phyloP scores from a whole-genome alignment of 2,329 filamentous ascomycete genomes.

The Fusarium sambucinum region DNA sequence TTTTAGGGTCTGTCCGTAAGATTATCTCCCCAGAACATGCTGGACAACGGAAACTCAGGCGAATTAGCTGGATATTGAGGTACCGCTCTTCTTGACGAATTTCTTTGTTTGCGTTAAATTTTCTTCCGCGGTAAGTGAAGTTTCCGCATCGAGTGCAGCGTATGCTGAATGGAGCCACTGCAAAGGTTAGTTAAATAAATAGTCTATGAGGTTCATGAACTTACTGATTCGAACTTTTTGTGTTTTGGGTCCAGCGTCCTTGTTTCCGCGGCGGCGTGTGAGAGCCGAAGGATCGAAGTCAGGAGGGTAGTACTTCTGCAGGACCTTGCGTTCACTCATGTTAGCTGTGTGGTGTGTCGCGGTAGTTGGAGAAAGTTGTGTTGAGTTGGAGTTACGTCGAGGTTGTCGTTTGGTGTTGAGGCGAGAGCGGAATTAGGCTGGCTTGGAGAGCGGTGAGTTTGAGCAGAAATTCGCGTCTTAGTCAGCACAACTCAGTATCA shows the following conservation, averaged over 20 bases:
- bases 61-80: slow-evolving; percentile 74
- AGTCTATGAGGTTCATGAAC: not conserved
- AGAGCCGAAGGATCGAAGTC: slow-evolving; percentile 93
- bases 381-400: not conserved
- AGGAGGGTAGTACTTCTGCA: slow-evolving; percentile 74
- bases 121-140: slow-evolving; percentile 75
- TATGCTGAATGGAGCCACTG: slow-evolving; percentile 52
- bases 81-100: too few relatives aligned
- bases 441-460: not conserved
- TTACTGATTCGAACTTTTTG: slow-evolving; percentile 76
- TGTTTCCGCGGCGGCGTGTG: slow-evolving; percentile 72
- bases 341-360: slow-evolving; percentile 42
- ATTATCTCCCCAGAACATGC: slow-evolving; percentile 88
- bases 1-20: slow-evolving; percentile 94
- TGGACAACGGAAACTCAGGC: too few relatives aligned
- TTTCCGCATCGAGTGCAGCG: slow-evolving; percentile 68
- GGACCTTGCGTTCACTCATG: slow-evolving; percentile 90
- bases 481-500: not conserved
- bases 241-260: slow-evolving; percentile 80
- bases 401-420: not conserved
- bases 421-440: not conserved
- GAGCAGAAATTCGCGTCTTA: not conserved
- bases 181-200: not conserved
- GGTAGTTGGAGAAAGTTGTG: not conserved
- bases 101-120: slow-evolving; percentile 96